These are phyloP conservation scores for Colletotrichum zoysiae DNA, from an alignment of 2,329 filamentous ascomycete species.

Conservation along the genomic window DNA sequence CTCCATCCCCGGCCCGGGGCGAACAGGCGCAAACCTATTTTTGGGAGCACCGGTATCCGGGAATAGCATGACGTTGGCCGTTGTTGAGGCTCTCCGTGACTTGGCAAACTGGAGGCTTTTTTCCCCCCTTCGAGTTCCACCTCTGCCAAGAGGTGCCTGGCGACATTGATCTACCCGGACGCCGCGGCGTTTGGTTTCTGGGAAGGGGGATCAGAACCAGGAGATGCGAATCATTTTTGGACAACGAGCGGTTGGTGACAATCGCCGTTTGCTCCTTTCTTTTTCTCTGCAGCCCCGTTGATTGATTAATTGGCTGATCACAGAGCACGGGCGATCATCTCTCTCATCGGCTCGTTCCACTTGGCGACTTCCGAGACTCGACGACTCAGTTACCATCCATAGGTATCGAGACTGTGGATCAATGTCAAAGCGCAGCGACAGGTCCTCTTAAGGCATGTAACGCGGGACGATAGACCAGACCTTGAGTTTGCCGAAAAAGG, in stretches of 20 bases:
- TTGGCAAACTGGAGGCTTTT: not conserved
- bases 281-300: not conserved
- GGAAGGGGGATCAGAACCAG: constrained; percentile 5
- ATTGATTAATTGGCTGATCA: constrained; percentile 5
- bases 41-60: constrained; percentile 12
- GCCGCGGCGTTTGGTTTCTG: not conserved
- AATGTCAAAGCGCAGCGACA: not conserved
- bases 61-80: constrained; percentile 19
- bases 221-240: not conserved
- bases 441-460: not conserved
- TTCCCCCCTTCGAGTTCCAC: not conserved
- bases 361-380: not conserved
- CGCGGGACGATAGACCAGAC: not conserved
- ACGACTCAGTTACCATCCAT: not conserved
- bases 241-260: not conserved
- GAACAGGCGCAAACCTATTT: not conserved
- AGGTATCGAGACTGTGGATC: not conserved
- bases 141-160: constrained; percentile 26
- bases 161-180: constrained; percentile 25
- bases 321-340: not conserved
- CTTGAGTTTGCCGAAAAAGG: constrained; percentile 4
- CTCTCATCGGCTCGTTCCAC: constrained; percentile 5
- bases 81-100: constrained; percentile 12
- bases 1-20: not conserved
- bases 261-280: constrained; percentile 2